phyloP scores from a whole-genome alignment of 768 basidiomycete genomes.

The Crucibulum laeve region DNA sequence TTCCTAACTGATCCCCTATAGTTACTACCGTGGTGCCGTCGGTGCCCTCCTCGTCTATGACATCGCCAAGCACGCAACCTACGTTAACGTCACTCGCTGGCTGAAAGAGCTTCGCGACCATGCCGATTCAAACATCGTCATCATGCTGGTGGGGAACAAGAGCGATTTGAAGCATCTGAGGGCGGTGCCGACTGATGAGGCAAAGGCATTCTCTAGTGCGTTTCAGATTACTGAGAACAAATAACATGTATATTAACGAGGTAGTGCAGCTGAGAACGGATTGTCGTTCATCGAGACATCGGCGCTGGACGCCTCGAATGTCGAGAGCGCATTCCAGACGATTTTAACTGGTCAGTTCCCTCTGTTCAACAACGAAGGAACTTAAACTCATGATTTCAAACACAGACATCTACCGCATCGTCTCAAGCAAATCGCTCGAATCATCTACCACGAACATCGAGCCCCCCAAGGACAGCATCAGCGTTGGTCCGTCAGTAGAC shows the following conservation, averaged over 20 bases:
- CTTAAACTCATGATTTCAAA: no score
- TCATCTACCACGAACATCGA: constrained; percentile 74
- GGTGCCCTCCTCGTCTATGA: constrained; percentile 93
- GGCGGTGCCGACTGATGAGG: constrained; percentile 97
- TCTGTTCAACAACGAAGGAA: no score
- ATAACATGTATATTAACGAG: neutral
- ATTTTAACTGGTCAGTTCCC: constrained; percentile 96
- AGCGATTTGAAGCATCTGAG: constrained; percentile 97
- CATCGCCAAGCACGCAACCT: constrained; percentile 92
- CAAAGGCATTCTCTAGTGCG: constrained; percentile 84
- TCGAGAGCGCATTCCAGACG: constrained; percentile 95
- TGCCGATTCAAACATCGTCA: constrained; percentile 89
- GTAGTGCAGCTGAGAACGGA: constrained; percentile 72
- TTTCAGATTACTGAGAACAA: constrained; percentile 13
- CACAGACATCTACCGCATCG: constrained; percentile 96
- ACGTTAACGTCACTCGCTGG: constrained; percentile 92
- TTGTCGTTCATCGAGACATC: constrained; percentile 98
- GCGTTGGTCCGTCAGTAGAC: constrained; percentile 74
- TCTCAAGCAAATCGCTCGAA: constrained; percentile 93
- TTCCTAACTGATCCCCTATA: constrained; percentile 21
- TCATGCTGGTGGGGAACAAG: constrained; percentile 98
- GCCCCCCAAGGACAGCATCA: constrained; percentile 81
- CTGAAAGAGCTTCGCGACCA: constrained; percentile 96
- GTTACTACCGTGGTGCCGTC: constrained; percentile 96
- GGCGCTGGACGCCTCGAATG: constrained; percentile 98